Base-by-base conservation (phyloP, 768 basidiomycete genomes). In the Macrolepiota albuminosa region DNA sequence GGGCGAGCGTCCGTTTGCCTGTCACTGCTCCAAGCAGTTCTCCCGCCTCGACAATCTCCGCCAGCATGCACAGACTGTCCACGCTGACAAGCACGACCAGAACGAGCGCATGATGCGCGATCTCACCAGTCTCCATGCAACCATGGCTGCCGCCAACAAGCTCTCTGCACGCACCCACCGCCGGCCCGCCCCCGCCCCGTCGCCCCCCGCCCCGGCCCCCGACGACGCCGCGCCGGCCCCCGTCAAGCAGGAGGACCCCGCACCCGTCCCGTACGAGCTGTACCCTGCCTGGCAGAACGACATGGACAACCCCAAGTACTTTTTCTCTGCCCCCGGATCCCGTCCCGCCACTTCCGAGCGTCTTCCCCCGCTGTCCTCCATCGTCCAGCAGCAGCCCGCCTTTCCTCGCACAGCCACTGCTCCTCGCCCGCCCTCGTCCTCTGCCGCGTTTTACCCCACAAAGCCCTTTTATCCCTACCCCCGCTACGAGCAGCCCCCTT, bases 61-160 rank as follows among this genome's bases (percentile, higher is more conserved):
- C 49, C 96, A 98, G 71, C 96, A 98, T 72, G 93, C 95, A 0
- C 91, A 95, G 80, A 96, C 95, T 6, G 95, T 97, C 1, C 96
- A 98, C 68, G 87, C 93, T n/a, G 94, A 97, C 71, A 91, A 93
- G 77, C 85, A 85, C 71, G 89, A 90, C 0, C 83, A 86, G 74
- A 95, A 95, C 76, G 90, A 92, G 71, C 77, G 83, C 55, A 94
- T 93, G 91, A 94, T 95, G 91, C 86, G 89, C 65, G 89, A 93
- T 60, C 84, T 95, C 62, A 90, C 90, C 52, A 81, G 83, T 5
- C 81, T 95, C 49, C 93, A 95, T 66, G 89, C 91, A 46, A 81
- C 79, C 59, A 93, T 95, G 84, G 86, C 88, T 13, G 77, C 79
- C 57, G 78, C 80, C 61, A 80, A 78, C 71, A 81, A 81, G 68